Evolutionary conservation across 371 early-diverging fungal genomes (phyloP).

Genomic region (Mucor piriformis): DNA sequence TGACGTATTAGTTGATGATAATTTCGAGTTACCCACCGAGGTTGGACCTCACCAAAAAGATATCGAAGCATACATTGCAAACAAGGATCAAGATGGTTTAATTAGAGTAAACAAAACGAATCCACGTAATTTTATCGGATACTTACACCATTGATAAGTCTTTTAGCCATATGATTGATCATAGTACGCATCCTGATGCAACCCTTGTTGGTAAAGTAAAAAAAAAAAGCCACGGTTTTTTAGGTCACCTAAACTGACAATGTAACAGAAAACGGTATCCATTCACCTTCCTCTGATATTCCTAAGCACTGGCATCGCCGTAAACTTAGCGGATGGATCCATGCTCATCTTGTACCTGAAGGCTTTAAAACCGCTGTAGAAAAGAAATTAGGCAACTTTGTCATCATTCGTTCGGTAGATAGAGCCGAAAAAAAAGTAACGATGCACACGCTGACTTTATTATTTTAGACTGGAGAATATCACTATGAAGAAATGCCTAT

Average conservation of each 20-base stretch:
- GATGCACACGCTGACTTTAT: too few species aligned
- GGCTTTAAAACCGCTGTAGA: slow-evolving; percentile 41
- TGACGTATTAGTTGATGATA: background rate
- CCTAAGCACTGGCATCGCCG: slow-evolving; percentile 34
- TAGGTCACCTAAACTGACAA: too few species aligned
- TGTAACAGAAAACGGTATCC: slow-evolving; percentile 35
- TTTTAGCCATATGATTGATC: slow-evolving; percentile 21
- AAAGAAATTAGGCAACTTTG: slow-evolving; percentile 51
- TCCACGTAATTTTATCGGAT: too few species aligned
- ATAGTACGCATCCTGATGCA: slow-evolving; percentile 20
- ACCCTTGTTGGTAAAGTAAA: slow-evolving; percentile 7
- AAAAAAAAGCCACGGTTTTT: background rate
- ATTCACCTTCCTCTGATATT: slow-evolving; percentile 24
- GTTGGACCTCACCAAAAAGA: slow-evolving; percentile 5
- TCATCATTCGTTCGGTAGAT: slow-evolving; percentile 46
- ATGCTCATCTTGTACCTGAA: slow-evolving; percentile 32
- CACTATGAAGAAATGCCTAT: slow-evolving; percentile 61
- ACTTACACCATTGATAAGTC: slow-evolving; percentile 5
- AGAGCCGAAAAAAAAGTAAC: background rate
- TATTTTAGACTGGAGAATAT: slow-evolving; percentile 47
- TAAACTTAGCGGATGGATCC: slow-evolving; percentile 33
- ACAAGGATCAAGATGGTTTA: slow-evolving; percentile 25
- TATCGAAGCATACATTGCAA: slow-evolving; percentile 25
- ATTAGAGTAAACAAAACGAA: slow-evolving; percentile 24
- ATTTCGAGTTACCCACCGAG: background rate